Conservation (phyloP, 1,139 yeast species). For the Pichia sp. region DNA sequence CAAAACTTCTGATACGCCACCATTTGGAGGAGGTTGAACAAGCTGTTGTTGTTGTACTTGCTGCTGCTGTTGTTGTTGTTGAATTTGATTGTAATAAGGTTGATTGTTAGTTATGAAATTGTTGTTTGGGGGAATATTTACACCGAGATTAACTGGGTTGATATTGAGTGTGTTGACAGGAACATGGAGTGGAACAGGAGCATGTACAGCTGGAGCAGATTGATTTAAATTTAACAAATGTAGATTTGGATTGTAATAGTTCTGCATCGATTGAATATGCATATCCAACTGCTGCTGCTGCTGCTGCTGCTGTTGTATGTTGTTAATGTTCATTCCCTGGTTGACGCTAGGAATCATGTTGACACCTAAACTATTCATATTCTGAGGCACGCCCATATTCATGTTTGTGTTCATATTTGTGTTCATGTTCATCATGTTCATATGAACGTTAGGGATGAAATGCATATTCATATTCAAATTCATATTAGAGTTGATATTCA, state of each 20-base stretch:
- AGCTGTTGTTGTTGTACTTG: background rate
- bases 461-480: background rate
- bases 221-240: background rate
- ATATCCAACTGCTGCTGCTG: background rate
- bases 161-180: background rate
- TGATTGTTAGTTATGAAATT: background rate
- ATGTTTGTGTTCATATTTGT: background rate
- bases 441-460: background rate
- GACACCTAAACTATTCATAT: too few relatives aligned
- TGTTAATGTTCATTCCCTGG: background rate
- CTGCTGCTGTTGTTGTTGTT: slow-evolving; percentile 7
- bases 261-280: background rate
- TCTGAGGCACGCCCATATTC: too few relatives aligned
- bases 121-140: background rate
- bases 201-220: background rate
- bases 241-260: background rate
- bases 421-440: background rate
- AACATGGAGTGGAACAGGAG: background rate
- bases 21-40: slow-evolving; percentile 10
- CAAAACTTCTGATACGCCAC: slow-evolving; percentile 71
- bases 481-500: background rate
- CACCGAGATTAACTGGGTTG: background rate
- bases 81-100: background rate
- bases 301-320: background rate
- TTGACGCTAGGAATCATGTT: too few relatives aligned